Evolutionary conservation across 1,284 basidiomycete species (phyloP), one percentile per base, ranked within the genome.

Genomic region (Rhodofomes roseus): DNA sequence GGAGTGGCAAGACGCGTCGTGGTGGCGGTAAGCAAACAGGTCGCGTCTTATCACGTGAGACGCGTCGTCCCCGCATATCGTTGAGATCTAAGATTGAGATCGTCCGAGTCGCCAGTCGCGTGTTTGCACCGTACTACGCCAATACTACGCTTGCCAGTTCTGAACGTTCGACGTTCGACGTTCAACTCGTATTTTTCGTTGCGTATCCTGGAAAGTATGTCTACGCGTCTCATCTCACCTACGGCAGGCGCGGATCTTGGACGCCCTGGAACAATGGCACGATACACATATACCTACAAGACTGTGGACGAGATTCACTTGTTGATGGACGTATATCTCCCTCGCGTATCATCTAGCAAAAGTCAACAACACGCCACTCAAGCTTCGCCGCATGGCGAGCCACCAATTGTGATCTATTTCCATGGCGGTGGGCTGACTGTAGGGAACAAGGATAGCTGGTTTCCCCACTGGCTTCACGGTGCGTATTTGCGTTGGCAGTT

Each of bases 371-470:
- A 12, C 12, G 7, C 34, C 34, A 12, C 34, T 12, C 34, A 36
- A 36, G 7, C 7, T 12, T 36, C 34, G 20, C 41, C n/a, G n/a
- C n/a, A n/a, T n/a, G n/a, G n/a, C n/a, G n/a, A n/a, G n/a, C n/a
- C n/a, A n/a, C 80, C 84, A 41, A 75, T 78, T 2, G 68, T 88
- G 1, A 67, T 88, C 4, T 87, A 83, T 68, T 88, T 87, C 60
- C 86, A 88, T 64, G 86, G 81, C 8, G 86, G 86, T 12, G 85
- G 84, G 4, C 70, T 88, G 31, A 79, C 81, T 0, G 82, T 83
- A 16, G 86, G 85, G 4, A 81, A 82, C 60, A 76, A 80, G 54
- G 68, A 65, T 37, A 83, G 81, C 67, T 87, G 84, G 82, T 83
- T 87, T 67, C 86, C 86, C 1, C 63, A 57, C 22, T 88, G 86